Evolutionary conservation across 257 asterid species (phyloP), one percentile per base, ranked within the genome.

Genomic region (Euphrasia confusa): DNA sequence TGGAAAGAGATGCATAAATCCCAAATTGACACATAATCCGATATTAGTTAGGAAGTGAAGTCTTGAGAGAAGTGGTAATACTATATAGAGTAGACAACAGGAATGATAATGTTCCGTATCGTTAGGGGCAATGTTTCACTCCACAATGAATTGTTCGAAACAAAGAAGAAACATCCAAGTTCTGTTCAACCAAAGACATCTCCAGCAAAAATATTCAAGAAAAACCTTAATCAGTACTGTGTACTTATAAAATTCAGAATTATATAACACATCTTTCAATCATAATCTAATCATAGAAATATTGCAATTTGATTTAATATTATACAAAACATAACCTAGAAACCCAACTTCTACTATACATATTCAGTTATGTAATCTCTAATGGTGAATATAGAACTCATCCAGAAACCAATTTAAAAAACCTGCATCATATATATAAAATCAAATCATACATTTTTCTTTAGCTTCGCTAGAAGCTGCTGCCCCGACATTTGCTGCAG

Each of bases 401-500:
- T 17, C 13, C 9, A 52, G 12, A n/a, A 49, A 7, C 50, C 24
- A 49, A 49, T 49, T 7, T 4, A 21, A 21, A 48, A 48, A 14
- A 17, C 10, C 11, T 50, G 61, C 61, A 27, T 10, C 61, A 55
- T 10, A 2, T 13, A 54, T 63, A 33, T 49, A 40, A 44, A 65
- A 17, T 50, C 56, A 63, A 69, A 30, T 61, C 35, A 18, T 75
- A 79, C 79, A 57, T 77, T 82, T 72, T 4, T 67, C 68, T 59
- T 68, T 61, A 44, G 62, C 77, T 26, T 67, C 74, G 8, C 58
- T 74, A 48, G 66, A 70, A 79, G 61, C 60, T 15, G 73, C 45
- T 61, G 73, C 45, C 59, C 44, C 67, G 61, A 44, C 69, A 71
- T 33, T 45, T 24, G 44, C 50, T n/a, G 21, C 69, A 12, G 24